phyloP scores from a whole-genome alignment of 2,329 filamentous ascomycete genomes.

The Exophiala aquamarina region DNA sequence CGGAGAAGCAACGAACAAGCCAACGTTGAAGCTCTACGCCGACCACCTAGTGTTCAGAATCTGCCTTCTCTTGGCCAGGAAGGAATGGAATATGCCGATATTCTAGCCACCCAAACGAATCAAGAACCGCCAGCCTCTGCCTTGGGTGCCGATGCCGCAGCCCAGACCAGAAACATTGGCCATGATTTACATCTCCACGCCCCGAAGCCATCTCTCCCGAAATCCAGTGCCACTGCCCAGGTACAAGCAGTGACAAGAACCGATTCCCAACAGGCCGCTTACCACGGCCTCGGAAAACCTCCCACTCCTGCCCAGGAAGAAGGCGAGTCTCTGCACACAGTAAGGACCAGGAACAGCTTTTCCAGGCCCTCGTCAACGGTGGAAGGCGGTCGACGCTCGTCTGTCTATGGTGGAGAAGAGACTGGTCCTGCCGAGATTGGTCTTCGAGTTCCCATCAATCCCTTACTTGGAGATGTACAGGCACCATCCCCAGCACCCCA shows the following conservation, averaged over 20 bases:
- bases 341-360: constrained; percentile 64
- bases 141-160: constrained; percentile 47
- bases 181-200: constrained; percentile 84
- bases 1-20: constrained; percentile 35
- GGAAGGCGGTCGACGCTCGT: constrained; percentile 53
- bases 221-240: constrained; percentile 76
- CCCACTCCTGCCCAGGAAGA: constrained; percentile 48
- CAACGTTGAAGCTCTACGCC: constrained; percentile 46
- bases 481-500: constrained; percentile 78
- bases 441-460: constrained; percentile 89
- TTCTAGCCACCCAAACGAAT: constrained; percentile 43
- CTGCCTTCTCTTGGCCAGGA: constrained; percentile 87
- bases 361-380: constrained; percentile 49
- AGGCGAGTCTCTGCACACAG: constrained; percentile 48
- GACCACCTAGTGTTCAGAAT: constrained; percentile 69
- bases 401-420: constrained; percentile 60
- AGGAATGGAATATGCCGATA: constrained; percentile 79
- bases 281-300: constrained; percentile 75
- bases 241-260: constrained; percentile 85
- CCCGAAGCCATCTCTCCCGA: constrained; percentile 81
- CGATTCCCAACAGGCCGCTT: constrained; percentile 81
- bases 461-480: constrained; percentile 90
- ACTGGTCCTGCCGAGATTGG: constrained; percentile 92
- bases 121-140: constrained; percentile 42
- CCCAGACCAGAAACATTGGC: constrained; percentile 75